phyloP scores from a whole-genome alignment of 1,139 yeast species.

The Taphrina confusa region DNA sequence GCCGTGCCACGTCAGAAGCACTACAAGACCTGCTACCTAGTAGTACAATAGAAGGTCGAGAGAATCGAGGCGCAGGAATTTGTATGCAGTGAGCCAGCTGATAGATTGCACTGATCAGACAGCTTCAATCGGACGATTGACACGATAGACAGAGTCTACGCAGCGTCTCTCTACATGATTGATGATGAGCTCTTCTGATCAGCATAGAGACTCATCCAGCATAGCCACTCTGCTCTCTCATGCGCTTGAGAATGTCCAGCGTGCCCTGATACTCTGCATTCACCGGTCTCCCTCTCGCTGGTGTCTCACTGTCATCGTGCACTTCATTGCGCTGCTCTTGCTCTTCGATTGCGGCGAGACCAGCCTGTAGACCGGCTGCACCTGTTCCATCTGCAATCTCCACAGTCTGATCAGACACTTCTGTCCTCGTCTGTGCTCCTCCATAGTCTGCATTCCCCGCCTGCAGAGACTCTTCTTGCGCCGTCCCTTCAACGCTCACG shows the following conservation, averaged over 20 bases:
- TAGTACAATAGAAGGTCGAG: too few species aligned
- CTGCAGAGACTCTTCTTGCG: neutral
- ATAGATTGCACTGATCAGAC: too few species aligned
- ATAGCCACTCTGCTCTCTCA: conserved; percentile 22
- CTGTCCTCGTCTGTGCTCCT: neutral
- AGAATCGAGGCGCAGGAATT: too few species aligned
- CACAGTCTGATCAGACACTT: neutral
- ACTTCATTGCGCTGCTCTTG: too few species aligned
- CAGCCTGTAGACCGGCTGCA: conserved; percentile 6
- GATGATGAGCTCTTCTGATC: too few species aligned
- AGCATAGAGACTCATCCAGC: conserved; percentile 4
- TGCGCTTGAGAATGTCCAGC: conserved; percentile 10
- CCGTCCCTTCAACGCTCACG: neutral
- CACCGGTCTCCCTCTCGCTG: conserved; percentile 1
- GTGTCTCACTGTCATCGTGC: too few species aligned
- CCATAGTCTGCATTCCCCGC: conserved; percentile 7
- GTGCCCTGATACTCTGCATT: conserved; percentile 24
- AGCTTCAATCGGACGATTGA: too few species aligned
- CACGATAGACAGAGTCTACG: too few species aligned
- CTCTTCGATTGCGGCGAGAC: neutral
- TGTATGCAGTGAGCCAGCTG: too few species aligned
- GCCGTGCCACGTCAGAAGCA: too few species aligned
- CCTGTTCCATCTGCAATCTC: conserved; percentile 17
- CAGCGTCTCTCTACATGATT: too few species aligned
- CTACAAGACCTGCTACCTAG: too few species aligned